Base-by-base conservation (phyloP, 768 basidiomycete species). In the Hemileccinum rubropunctum region DNA sequence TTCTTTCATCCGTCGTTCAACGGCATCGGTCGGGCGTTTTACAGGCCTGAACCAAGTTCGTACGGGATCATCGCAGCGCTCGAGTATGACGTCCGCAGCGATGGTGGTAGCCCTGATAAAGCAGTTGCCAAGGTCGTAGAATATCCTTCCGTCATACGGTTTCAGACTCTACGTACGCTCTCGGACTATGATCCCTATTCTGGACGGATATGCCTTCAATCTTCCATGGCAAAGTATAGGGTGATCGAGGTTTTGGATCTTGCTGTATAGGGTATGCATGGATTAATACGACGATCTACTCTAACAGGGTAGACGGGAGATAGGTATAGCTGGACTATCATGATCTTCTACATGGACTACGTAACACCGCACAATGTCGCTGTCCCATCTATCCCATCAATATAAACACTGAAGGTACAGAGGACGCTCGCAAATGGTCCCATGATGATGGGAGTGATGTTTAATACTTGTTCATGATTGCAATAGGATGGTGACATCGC, bases 121-220 rank as follows among this genome's bases (percentile, higher is more conserved):
- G 11, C 7, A 4, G 9, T 9, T 20, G 40, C 35, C 42, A 51
- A 38, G 32, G 26, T 42, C 12, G 8, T 30, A 0, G 45, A 60
- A 6, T 52, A 60, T 28, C 42, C 37, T 21, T 47, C 4, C 9
- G 33, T 58, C 21, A 23, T 52, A 6, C 40, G 26, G 3, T 45
- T 43, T 26, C 34, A 54, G 12, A 13, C 37, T 6, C 10, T 20
- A 1, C 42, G 42, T 13, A 18, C 17, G 12, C 21, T 63, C 12
- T 20, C 33, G 27, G 58, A 63, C 42, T 63, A 58, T 36, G 61
- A 62, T 46, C 51, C 59, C 4, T 62, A 64, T 43, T 46, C 38
- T 0, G 62, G 61, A 2, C 48, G 51, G 32, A 33, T 62, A n/a
- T 61, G 56, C 21, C 13, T 64, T 2, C 43, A 14, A 28, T 43